Percentiles rank a stretch among this genome's conserved stretches.
Evolutionary conservation across 1,284 basidiomycete genomes (phyloP).

Genomic region (Malassezia arunalokei): DNA sequence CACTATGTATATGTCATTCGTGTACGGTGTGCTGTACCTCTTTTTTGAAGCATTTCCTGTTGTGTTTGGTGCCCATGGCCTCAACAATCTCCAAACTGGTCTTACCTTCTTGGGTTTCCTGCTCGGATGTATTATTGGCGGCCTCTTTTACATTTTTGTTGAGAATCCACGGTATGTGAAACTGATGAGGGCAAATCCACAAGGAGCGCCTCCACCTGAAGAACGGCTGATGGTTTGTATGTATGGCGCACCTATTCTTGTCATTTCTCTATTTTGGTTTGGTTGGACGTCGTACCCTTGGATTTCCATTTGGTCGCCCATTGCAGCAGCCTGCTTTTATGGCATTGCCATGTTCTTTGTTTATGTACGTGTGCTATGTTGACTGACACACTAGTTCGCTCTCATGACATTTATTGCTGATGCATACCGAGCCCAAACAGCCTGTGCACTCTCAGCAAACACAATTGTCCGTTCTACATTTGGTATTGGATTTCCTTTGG

Average conservation of each 20-base stretch:
- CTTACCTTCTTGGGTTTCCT: slow-evolving; percentile 45
- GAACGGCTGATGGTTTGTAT: slow-evolving; percentile 36
- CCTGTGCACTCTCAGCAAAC: slow-evolving; percentile 55
- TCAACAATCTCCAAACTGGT: slow-evolving; percentile 35
- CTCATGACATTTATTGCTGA: slow-evolving; percentile 50
- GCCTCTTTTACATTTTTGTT: slow-evolving; percentile 21
- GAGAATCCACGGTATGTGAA: slow-evolving; percentile 17
- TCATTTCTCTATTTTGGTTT: slow-evolving; percentile 47
- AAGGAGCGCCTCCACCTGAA: slow-evolving; percentile 29
- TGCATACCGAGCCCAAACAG: slow-evolving; percentile 50
- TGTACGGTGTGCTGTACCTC: slow-evolving; percentile 50
- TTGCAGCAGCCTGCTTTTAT: slow-evolving; percentile 50
- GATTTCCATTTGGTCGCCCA: slow-evolving; percentile 48
- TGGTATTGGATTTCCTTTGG: slow-evolving; percentile 52
- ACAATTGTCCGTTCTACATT: slow-evolving; percentile 58
- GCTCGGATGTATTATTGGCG: slow-evolving; percentile 26
- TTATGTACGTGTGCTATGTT: slow-evolving; percentile 47
- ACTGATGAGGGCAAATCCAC: slow-evolving; percentile 22
- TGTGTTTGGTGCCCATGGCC: slow-evolving; percentile 40
- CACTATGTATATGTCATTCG: slow-evolving; percentile 65
- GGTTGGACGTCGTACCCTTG: slow-evolving; percentile 28
- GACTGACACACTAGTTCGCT: slow-evolving; percentile 17
- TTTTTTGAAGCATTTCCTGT: slow-evolving; percentile 44
- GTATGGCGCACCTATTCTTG: slow-evolving; percentile 43
- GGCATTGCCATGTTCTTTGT: slow-evolving; percentile 52